Evolutionary conservation across 345 rosid genomes (phyloP).

Genomic region (Anacardium occidentale): DNA sequence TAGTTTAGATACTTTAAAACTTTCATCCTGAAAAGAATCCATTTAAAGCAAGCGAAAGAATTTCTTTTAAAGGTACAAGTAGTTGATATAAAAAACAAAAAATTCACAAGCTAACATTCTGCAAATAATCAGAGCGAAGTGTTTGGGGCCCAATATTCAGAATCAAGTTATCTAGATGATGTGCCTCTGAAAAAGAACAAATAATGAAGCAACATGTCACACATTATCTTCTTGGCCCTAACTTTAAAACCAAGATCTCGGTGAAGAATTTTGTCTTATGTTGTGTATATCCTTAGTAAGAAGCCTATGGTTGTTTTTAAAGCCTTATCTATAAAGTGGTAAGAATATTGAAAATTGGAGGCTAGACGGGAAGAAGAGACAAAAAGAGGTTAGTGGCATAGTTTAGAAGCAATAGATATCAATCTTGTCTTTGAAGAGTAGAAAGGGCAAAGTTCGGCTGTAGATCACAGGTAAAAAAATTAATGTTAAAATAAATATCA

Average conservation of each 20-base stretch:
- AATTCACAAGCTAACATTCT: background rate
- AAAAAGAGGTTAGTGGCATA: background rate
- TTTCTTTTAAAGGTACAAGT: background rate
- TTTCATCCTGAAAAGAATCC: no score
- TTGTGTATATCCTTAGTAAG: background rate
- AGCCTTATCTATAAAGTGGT: no score
- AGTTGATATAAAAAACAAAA: background rate
- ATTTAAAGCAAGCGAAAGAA: background rate
- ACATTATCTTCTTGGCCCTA: background rate
- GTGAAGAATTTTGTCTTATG: constrained; percentile 4
- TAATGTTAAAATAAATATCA: background rate
- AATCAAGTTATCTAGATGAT: background rate
- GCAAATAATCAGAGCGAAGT: background rate
- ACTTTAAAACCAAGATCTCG: background rate
- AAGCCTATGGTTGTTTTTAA: no score
- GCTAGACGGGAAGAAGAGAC: background rate
- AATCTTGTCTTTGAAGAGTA: background rate
- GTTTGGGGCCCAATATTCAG: background rate
- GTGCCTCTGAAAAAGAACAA: background rate
- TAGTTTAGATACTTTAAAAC: background rate
- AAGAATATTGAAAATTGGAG: no score
- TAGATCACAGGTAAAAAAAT: background rate
- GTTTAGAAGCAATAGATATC: background rate
- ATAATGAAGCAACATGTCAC: background rate
- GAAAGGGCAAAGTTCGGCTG: background rate